phyloP scores from a whole-genome alignment of 768 basidiomycete genomes.

The Cyclocybe aegerita region DNA sequence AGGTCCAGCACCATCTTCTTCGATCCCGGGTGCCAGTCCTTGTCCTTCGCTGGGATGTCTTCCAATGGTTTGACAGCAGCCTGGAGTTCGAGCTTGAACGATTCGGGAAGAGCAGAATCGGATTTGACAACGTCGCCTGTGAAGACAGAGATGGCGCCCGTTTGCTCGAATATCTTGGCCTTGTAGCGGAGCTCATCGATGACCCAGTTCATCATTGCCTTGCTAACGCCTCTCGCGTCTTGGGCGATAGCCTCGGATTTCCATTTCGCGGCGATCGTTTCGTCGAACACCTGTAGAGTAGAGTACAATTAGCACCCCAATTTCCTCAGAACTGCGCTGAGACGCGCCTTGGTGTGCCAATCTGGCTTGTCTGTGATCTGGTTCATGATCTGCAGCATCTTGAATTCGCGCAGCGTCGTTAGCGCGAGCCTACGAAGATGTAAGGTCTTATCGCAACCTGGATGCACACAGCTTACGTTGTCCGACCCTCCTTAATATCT shows the following conservation, averaged over 20 bases:
- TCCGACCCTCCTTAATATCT: background rate
- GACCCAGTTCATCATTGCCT: conserved; percentile 24
- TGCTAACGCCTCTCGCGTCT: conserved; percentile 17
- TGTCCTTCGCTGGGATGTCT: conserved; percentile 29
- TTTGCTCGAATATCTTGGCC: conserved; percentile 7
- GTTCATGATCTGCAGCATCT: conserved; percentile 36
- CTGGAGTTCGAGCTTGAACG: conserved; percentile 23
- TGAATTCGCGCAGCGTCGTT: conserved; percentile 28
- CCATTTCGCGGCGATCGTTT: conserved; percentile 23
- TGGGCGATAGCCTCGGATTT: conserved; percentile 19
- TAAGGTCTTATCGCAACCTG: background rate
- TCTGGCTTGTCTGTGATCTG: conserved; percentile 30
- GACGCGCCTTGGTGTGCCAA: conserved; percentile 30
- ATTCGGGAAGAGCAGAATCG: conserved; percentile 27
- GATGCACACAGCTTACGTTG: conserved; percentile 4
- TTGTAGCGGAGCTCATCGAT: conserved; percentile 26
- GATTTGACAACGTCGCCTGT: conserved; percentile 31
- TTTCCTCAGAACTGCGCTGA: background rate
- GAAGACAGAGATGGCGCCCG: conserved; percentile 17
- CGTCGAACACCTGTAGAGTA: conserved; percentile 17
- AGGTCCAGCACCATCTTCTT: conserved; percentile 43
- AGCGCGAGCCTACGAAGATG: conserved; percentile 13
- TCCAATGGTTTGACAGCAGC: conserved; percentile 32
- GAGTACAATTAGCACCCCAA: background rate
- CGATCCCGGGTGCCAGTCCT: conserved; percentile 48